These are phyloP conservation scores for Botrytis galanthina DNA, from an alignment of 2,329 filamentous ascomycete species.

Conservation along the genomic window DNA sequence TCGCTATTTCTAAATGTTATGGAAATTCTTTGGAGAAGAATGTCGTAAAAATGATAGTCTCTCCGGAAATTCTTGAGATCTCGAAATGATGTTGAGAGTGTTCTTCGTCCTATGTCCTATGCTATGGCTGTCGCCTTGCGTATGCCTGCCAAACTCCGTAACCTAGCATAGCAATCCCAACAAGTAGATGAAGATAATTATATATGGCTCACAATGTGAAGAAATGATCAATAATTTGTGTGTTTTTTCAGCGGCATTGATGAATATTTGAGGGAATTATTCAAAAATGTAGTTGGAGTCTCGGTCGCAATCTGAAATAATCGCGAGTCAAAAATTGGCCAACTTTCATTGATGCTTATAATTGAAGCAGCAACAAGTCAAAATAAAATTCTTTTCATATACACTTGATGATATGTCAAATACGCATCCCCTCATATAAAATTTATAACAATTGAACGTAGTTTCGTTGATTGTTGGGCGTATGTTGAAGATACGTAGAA, in stretches of 20 bases:
- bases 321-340: slow-evolving; percentile 16
- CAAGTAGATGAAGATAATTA: background rate
- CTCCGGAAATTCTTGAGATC: background rate
- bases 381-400: background rate
- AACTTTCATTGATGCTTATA: slow-evolving; percentile 1
- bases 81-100: background rate
- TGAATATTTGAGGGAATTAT: background rate
- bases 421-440: slow-evolving; percentile 3
- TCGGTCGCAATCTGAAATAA: slow-evolving; percentile 15
- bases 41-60: background rate
- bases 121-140: background rate
- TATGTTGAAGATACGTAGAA: slow-evolving; percentile 3
- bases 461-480: background rate
- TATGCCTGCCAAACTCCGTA: background rate
- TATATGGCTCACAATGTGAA: background rate
- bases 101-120: background rate
- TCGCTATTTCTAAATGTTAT: background rate
- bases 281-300: background rate
- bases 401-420: slow-evolving; percentile 17
- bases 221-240: background rate
- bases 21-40: background rate
- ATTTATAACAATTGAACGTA: background rate
- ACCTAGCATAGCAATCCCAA: background rate
- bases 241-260: background rate
- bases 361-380: background rate